These are phyloP conservation scores for Oryza glumipatula DNA, from an alignment of 176 grass and related monocot genomes.

Conservation along the genomic window DNA sequence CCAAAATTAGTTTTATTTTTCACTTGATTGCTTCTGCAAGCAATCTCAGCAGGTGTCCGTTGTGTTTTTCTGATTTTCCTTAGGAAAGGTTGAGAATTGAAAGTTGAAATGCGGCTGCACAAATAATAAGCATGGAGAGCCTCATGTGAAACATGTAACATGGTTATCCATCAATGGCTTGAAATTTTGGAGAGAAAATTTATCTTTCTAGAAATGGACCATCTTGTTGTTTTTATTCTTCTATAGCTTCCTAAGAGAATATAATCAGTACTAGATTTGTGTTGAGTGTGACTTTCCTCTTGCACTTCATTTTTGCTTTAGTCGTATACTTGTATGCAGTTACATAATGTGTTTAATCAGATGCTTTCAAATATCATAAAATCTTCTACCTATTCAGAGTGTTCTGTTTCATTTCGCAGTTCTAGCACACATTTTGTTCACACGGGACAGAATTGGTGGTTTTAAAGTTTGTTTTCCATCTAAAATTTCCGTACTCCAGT, in stretches of 20 bases:
- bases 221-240: neutral
- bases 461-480: slow-evolving; percentile 1
- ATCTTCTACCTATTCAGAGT: neutral
- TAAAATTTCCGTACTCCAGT: slow-evolving; percentile 10
- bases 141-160: neutral
- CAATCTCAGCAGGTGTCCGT: neutral
- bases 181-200: neutral
- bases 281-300: neutral
- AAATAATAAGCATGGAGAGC: neutral
- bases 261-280: neutral
- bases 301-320: neutral
- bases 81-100: neutral
- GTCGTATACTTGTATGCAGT: neutral
- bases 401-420: neutral
- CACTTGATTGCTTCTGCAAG: neutral
- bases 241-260: neutral
- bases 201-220: neutral
- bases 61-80: slow-evolving; percentile 9
- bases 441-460: neutral
- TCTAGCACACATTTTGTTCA: neutral
- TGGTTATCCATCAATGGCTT: neutral
- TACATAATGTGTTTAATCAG: neutral
- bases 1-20: neutral
- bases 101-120: neutral
- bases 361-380: neutral